phyloP scores from a whole-genome alignment of 2,329 filamentous ascomycete species.

The Calonectria multiphialidica region DNA sequence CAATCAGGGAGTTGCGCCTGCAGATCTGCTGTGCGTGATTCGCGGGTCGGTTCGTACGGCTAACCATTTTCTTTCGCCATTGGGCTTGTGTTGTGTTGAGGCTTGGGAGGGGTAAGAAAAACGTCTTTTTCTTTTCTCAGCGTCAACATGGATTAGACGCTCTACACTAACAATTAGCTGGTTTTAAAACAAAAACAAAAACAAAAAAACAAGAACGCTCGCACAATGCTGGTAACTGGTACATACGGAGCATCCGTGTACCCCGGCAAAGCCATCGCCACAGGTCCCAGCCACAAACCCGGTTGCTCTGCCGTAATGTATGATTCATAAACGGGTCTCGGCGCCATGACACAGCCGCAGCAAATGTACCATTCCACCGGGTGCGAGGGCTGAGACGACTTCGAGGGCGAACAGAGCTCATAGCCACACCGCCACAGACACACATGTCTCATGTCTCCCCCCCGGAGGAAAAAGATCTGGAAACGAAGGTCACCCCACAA shows the following conservation, averaged over 20 bases:
- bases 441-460: not conserved
- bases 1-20: not conserved
- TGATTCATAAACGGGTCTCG: not conserved
- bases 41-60: not conserved
- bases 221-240: no score
- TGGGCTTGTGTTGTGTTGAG: not conserved
- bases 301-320: not conserved
- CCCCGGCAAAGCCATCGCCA: not conserved
- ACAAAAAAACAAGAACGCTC: not conserved
- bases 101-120: not conserved
- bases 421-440: constrained; percentile 5
- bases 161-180: no score
- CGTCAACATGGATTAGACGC: not conserved
- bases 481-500: not conserved
- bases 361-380: not conserved
- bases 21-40: not conserved
- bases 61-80: not conserved
- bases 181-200: not conserved
- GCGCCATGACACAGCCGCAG: not conserved
- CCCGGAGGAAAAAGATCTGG: not conserved
- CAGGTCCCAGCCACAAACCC: not conserved
- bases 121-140: no score
- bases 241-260: no score
- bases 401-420: not conserved
- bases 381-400: not conserved